These are phyloP conservation scores for Fagopyrum homotropicum DNA, from an alignment of 148 eudicot species.

Conservation along the genomic window DNA sequence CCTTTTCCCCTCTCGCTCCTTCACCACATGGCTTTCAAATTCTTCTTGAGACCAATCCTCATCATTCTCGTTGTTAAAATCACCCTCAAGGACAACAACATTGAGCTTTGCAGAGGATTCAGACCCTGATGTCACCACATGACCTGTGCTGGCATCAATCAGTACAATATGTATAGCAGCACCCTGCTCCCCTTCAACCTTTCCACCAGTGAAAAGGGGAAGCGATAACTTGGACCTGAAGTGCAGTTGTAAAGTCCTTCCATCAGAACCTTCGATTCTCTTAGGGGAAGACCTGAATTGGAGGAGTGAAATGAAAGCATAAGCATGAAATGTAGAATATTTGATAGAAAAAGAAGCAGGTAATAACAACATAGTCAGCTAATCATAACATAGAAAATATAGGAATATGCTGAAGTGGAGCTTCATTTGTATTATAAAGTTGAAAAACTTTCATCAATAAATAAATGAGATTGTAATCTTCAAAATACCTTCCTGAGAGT, in stretches of 20 bases:
- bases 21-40: slow-evolving; percentile 83
- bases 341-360: background rate
- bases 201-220: slow-evolving; percentile 88
- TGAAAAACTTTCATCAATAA: too few relatives aligned
- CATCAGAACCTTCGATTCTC: slow-evolving; percentile 71
- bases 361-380: background rate
- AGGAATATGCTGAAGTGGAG: background rate
- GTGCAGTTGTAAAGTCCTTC: slow-evolving; percentile 69
- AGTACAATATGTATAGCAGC: slow-evolving; percentile 70
- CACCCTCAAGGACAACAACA: slow-evolving; percentile 94
- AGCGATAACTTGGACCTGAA: slow-evolving; percentile 68
- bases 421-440: too few relatives aligned
- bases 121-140: slow-evolving; percentile 59
- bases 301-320: background rate
- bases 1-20: slow-evolving; percentile 92
- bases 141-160: slow-evolving; percentile 67
- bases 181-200: slow-evolving; percentile 91
- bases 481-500: slow-evolving; percentile 41
- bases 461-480: too few relatives aligned
- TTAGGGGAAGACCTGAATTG: slow-evolving; percentile 65
- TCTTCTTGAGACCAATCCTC: slow-evolving; percentile 75
- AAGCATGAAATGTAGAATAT: slow-evolving; percentile 1
- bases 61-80: slow-evolving; percentile 75
- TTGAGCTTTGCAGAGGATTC: slow-evolving; percentile 82
- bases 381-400: background rate